Conservation (phyloP, 2,329 filamentous ascomycete genomes). For the Lecanoromycetidae sp. region DNA sequence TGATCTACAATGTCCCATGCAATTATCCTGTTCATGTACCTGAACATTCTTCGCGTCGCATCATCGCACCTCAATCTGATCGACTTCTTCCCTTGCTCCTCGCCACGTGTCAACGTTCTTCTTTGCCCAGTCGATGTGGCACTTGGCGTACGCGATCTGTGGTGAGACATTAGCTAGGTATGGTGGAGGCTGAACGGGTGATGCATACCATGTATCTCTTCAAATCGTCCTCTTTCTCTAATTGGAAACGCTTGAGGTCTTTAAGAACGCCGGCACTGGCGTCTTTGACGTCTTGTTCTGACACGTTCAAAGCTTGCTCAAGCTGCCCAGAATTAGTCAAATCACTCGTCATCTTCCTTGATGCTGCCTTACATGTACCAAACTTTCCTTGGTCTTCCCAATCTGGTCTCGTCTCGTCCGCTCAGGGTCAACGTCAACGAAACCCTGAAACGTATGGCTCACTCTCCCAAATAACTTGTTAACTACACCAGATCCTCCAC, state of each 20-base stretch:
- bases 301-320: slow-evolving; percentile 79
- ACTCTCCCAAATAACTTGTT: slow-evolving; percentile 89
- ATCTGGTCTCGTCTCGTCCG: slow-evolving; percentile 84
- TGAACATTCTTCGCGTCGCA: not conserved
- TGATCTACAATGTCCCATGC: not conserved
- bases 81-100: slow-evolving; percentile 73
- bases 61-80: slow-evolving; percentile 59
- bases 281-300: slow-evolving; percentile 84
- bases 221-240: slow-evolving; percentile 89
- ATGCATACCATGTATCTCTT: slow-evolving; percentile 75
- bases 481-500: slow-evolving; percentile 73
- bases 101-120: slow-evolving; percentile 88
- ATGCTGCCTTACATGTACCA: slow-evolving; percentile 42
- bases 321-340: slow-evolving; percentile 42
- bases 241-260: slow-evolving; percentile 85
- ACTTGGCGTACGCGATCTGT: slow-evolving; percentile 81
- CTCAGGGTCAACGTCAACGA: slow-evolving; percentile 92
- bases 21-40: slow-evolving; percentile 4
- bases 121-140: slow-evolving; percentile 87
- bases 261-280: slow-evolving; percentile 78
- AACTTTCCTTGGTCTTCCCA: slow-evolving; percentile 83
- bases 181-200: not conserved
- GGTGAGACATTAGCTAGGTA: not conserved
- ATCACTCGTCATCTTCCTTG: not conserved
- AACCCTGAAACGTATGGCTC: slow-evolving; percentile 88